Base-by-base conservation (phyloP, 2,329 filamentous ascomycete genomes). In the Botrytis porri region DNA sequence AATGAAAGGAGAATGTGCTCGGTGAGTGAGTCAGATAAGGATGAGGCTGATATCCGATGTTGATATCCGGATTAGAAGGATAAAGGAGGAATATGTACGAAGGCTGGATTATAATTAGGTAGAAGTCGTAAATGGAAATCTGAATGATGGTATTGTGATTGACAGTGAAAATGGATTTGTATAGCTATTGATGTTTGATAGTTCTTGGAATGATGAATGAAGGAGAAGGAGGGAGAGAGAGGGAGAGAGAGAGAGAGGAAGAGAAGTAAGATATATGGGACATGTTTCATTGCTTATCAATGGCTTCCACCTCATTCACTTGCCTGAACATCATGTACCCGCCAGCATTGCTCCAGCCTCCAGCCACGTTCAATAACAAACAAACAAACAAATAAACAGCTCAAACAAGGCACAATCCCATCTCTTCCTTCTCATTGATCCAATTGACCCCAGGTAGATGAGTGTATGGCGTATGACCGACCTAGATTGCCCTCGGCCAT, bases 1-100 rank as follows among this genome's bases (percentile, higher is more conserved):
- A 63, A 45, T 9, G 29, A 70, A 63, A 43, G 43, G 41, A 48
- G 67, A 37, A 48, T 29, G 39, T 61, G 54, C 67, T 63, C 20
- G 67, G 54, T 14, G 54, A 43, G 54, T 70, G 67, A 70, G 54
- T 70, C 54, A 70, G 67, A 25, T 39, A 48, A 57, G 65, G 65
- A 16, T 22, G 48, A 69, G 65, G 65, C 65, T 69, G 65, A 67
- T 54, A 14, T 57, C 65, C 35, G 51, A 57, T 32, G 37, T 57
- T 57, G 48, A 41, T 57, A 32, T 32, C 12, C 48, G 65, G 65
- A 69, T 69, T 57, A 69, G 65, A 51, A 57, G 48, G 65, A 69
- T 57, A 57, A 43, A 41, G 48, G 43, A 25, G 65, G 35, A 37
- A 41, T 39, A 14, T 54, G 45, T 16, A 51, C 6, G 64, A 14